Conservation (phyloP, 176 grass and related monocot genomes). For the Carex pumila region DNA sequence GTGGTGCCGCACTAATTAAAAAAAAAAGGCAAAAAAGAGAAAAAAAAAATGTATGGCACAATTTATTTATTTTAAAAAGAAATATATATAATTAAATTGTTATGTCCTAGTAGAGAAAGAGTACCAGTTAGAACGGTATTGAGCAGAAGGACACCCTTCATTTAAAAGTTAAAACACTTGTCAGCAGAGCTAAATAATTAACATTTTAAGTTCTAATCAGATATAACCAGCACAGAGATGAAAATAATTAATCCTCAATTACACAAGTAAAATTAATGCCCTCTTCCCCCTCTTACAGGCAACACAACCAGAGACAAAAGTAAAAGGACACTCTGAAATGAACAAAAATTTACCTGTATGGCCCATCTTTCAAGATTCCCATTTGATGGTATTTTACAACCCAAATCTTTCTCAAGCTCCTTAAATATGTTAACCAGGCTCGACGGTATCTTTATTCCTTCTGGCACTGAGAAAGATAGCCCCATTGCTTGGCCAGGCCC, state of each 20-base stretch:
- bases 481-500: conserved; percentile 95
- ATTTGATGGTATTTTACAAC: conserved; percentile 69
- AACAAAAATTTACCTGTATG: conserved; percentile 56
- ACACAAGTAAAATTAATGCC: not conserved
- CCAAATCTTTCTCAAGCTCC: conserved; percentile 76
- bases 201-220: not conserved
- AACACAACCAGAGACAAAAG: not conserved
- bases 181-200: not conserved
- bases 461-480: conserved; percentile 82
- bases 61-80: not conserved
- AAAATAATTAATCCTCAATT: conserved; percentile 3
- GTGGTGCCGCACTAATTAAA: conserved; percentile 59
- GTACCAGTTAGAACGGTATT: conserved; percentile 95
- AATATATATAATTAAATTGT: not conserved
- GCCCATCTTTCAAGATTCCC: conserved; percentile 98
- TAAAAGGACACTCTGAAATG: not conserved
- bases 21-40: not conserved
- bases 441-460: conserved; percentile 73
- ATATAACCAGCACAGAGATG: not conserved
- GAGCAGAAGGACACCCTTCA: conserved; percentile 93
- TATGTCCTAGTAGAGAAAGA: not conserved
- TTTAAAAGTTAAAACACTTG: conserved; percentile 17
- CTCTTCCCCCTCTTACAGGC: not conserved
- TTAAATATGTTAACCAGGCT: conserved; percentile 89
- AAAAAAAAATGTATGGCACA: not conserved